phyloP scores from a whole-genome alignment of 1,284 basidiomycete genomes.

The Microbotryum silenes-acaulis region DNA sequence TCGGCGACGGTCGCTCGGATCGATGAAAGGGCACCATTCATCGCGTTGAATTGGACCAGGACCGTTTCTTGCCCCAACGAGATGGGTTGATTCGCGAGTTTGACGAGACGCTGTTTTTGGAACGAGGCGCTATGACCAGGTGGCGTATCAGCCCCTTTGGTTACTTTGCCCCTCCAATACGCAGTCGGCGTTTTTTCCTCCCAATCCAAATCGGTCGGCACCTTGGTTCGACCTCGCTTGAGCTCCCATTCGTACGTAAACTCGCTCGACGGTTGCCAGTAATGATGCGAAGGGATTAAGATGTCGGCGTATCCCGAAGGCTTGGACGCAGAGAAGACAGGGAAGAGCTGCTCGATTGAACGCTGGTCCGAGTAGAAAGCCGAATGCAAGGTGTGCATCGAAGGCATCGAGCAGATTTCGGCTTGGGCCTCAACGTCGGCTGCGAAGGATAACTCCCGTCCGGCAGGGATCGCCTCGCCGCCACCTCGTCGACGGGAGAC shows the following conservation, averaged over 20 bases:
- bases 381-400: conserved; percentile 75
- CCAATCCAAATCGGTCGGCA: conserved; percentile 54
- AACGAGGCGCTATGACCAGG: conserved; percentile 73
- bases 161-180: conserved; percentile 84
- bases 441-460: conserved; percentile 41
- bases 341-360: conserved; percentile 72
- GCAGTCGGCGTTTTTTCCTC: conserved; percentile 61
- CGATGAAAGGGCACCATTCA: conserved; percentile 31
- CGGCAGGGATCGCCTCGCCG: conserved; percentile 57
- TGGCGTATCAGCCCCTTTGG: conserved; percentile 80
- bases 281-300: conserved; percentile 86
- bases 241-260: conserved; percentile 86
- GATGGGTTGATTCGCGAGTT: conserved; percentile 27
- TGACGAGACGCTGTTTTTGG: conserved; percentile 69
- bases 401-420: conserved; percentile 72
- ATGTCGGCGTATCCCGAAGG: conserved; percentile 77
- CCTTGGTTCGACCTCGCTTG: conserved; percentile 32
- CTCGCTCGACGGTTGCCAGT: conserved; percentile 68
- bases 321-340: conserved; percentile 83
- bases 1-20: conserved; percentile 45
- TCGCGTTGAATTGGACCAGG: conserved; percentile 47
- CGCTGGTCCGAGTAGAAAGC: conserved; percentile 95
- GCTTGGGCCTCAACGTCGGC: conserved; percentile 52
- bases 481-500: conserved; percentile 31
- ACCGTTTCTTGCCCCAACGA: conserved; percentile 44